A percentile compares a stretch with the other conserved stretches of the same genome.
Conservation (phyloP, 1,139 yeast species). For the Geotrichum cucujoidarum region DNA sequence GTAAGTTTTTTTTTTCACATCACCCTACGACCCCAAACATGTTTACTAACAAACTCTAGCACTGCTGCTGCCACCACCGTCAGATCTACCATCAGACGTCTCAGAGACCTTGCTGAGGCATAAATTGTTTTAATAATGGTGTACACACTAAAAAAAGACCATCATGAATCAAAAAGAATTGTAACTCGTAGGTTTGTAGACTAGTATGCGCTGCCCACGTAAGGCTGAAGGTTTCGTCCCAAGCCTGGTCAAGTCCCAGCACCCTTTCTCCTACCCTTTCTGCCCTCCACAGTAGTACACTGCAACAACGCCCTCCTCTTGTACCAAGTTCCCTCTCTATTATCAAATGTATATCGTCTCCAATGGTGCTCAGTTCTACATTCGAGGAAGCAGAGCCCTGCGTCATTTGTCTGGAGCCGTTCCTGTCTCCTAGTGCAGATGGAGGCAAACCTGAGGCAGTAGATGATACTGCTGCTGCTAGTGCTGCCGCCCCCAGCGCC, state of each 20-base stretch:
- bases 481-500: slow-evolving; percentile 1
- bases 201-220: too few species aligned
- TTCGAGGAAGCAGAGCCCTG: slow-evolving; percentile 19
- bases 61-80: slow-evolving; percentile 99
- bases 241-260: background rate
- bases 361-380: background rate
- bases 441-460: background rate
- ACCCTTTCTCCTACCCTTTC: background rate
- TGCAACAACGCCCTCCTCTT: too few species aligned
- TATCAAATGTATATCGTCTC: background rate
- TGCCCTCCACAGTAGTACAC: too few species aligned
- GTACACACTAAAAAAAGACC: slow-evolving; percentile 3
- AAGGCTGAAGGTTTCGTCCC: background rate
- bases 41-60: slow-evolving; percentile 21
- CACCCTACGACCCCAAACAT: background rate
- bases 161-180: background rate
- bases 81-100: slow-evolving; percentile 99
- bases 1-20: slow-evolving; percentile 24
- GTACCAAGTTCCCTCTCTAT: background rate
- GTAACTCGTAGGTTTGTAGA: too few species aligned
- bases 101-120: slow-evolving; percentile 99
- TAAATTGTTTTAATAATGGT: slow-evolving; percentile 40
- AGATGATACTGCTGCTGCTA: slow-evolving; percentile 11
- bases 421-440: background rate
- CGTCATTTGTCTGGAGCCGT: slow-evolving; percentile 27